These are phyloP conservation scores for Globisporangium paddicum DNA, from an alignment of 352 stramenopile species.

Conservation along the genomic window DNA sequence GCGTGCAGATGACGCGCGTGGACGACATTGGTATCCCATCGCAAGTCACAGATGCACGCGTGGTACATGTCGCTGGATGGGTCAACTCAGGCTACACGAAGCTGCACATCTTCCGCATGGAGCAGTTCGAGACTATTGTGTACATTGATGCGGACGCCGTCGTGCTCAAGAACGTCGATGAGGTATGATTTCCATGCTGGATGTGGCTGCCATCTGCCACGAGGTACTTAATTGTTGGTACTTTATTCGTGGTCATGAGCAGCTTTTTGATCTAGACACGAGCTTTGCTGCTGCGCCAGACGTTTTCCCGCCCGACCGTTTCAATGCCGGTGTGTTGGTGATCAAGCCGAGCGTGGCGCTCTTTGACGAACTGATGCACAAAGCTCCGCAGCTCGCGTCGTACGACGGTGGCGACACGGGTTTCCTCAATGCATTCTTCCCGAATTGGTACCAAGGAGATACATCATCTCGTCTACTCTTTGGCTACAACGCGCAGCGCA, in stretches of 20 bases:
- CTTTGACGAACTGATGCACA: constrained; percentile 51
- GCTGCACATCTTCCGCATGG: constrained; percentile 48
- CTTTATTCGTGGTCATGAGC: background rate
- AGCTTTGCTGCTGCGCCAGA: constrained; percentile 77
- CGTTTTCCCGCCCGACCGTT: constrained; percentile 80
- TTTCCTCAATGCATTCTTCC: constrained; percentile 85
- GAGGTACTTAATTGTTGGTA: background rate
- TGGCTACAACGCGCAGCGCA: constrained; percentile 81
- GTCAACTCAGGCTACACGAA: constrained; percentile 43
- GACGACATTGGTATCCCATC: constrained; percentile 26
- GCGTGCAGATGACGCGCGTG: constrained; percentile 16
- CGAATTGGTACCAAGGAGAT: constrained; percentile 55
- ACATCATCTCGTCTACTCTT: constrained; percentile 54
- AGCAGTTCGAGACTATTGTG: constrained; percentile 74
- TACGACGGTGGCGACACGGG: constrained; percentile 81
- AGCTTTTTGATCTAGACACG: constrained; percentile 45
- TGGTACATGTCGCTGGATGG: constrained; percentile 30
- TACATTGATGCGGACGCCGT: constrained; percentile 85
- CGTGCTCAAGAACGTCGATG: constrained; percentile 65
- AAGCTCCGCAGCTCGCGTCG: constrained; percentile 34
- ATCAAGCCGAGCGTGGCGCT: constrained; percentile 38
- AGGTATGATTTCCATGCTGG: constrained; percentile 28
- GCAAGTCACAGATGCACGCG: background rate
- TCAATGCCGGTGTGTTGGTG: constrained; percentile 82
- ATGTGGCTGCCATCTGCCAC: background rate